Evolutionary conservation across 2,329 filamentous ascomycete species (phyloP), one percentile per base, ranked within the genome.

Genomic region (Teratosphaeria viscida): DNA sequence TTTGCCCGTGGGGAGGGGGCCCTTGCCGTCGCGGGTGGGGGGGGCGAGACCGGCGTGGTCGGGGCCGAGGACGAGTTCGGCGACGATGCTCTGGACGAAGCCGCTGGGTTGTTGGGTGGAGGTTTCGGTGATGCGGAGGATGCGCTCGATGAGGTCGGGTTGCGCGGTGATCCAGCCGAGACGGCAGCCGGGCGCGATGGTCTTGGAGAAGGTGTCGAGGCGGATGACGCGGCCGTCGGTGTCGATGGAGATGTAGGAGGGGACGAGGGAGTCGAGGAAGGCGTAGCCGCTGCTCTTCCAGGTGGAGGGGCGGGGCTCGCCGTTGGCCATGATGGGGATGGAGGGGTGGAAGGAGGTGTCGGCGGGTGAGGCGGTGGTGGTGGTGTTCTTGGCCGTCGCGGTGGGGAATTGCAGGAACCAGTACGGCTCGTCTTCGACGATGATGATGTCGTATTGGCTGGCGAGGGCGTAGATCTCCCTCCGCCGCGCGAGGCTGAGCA

Each of bases 151-250:
- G 55, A 96, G 77, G 0, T 78, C 84, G 1, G 91, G 90, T 69
- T 95, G 88, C 0, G 88, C 86, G 0, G 92, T 95, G 64, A 96
- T 85, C 90, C 91, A 96, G 49, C 92, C 92, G 1, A 96, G 78
- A 34, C 92, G 85, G 70, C 90, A 95, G 1, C 92, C 92, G 0
- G 92, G 92, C 0, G 91, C 91, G 19, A 96, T 82, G 0, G 90
- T 95, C 76, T 97, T 96, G 69, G 89, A 94, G 73, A 96, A 96
- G 0, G 92, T 96, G 73, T 96, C 92, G 2, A 96, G 81, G 54
- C 92, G 87, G 60, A 96, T 81, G 52, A 96, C 92, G 39, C 92
- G 87, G 60, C 92, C 92, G 67, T 96, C 88, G 23, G 83, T 82
- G 71, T 96, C 92, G 59, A 96, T 73, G 62, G 81, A 87, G 52